Evolutionary conservation across 352 stramenopile genomes (phyloP).

Genomic region (Globisporangium cystogenes): DNA sequence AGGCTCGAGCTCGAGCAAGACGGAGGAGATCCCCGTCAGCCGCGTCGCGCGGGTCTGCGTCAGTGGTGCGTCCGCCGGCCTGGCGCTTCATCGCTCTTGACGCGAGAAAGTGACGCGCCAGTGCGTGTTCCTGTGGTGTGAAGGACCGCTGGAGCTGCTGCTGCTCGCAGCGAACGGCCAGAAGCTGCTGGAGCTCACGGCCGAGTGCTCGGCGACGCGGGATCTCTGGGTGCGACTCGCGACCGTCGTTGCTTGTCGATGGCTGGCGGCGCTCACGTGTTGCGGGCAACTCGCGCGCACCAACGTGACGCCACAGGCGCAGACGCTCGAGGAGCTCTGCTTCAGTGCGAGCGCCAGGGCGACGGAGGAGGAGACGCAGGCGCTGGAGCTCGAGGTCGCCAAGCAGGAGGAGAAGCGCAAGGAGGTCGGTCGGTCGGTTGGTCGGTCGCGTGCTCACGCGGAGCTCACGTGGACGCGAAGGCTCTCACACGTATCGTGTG

Average conservation of each 20-base stretch:
- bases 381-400: slow-evolving; percentile 38
- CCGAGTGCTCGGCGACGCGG: slow-evolving; percentile 26
- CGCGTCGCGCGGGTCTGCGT: slow-evolving; percentile 51
- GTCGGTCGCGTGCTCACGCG: too few species aligned
- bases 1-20: slow-evolving; percentile 27
- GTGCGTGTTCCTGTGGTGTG: background rate
- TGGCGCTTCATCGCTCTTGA: background rate
- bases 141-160: slow-evolving; percentile 37
- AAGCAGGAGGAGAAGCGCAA: slow-evolving; percentile 62
- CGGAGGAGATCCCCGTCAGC: slow-evolving; percentile 47
- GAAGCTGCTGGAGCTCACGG: slow-evolving; percentile 60
- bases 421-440: slow-evolving; percentile 20
- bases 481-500: background rate
- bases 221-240: slow-evolving; percentile 40
- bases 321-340: slow-evolving; percentile 66
- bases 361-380: slow-evolving; percentile 27
- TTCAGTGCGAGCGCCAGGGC: slow-evolving; percentile 4
- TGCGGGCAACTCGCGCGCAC: background rate
- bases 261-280: background rate
- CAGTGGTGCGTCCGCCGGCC: slow-evolving; percentile 21
- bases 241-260: background rate
- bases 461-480: too few species aligned
- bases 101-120: background rate
- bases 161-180: slow-evolving; percentile 46
- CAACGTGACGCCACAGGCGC: slow-evolving; percentile 10